Base-by-base conservation (phyloP, 768 basidiomycete species). In the Tulasnella sp. region DNA sequence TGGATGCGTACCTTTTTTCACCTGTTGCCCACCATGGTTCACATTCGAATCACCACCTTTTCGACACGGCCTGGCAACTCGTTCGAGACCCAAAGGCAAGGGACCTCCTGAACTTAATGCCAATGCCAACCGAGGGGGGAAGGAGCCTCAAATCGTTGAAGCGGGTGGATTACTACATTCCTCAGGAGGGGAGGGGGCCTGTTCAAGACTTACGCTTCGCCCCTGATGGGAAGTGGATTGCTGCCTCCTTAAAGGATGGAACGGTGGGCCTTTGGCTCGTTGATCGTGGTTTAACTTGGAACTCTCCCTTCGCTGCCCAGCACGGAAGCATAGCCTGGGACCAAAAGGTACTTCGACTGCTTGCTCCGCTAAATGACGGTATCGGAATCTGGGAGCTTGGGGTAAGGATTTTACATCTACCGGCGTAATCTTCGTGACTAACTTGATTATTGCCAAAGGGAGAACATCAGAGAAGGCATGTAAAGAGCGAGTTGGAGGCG, bases 171-270 rank as follows among this genome's bases (percentile, higher is more conserved):
- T 90, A 90, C 0, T 89, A 93, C 91, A 81, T 84, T 93, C 28
- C 88, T 89, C 14, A 90, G 90, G 72, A 46, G 46, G 93, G 93
- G 84, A 86, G 88, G 76, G 93, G 91, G 6, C 89, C 93, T 42
- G 93, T 94, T 22, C 85, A 91, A 79, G 91, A 93, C 85, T 84
- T 94, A 83, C 91, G 93, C 84, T 94, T 94, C 86, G 93, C 92
- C 0, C 93, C 93, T 1, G 90, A 93, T 84, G 93, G 93, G 34
- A 91, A 89, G 84, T 93, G 89, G 83, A 84, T 94, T 83, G 93
- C 93, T 5, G 93, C 93, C 7, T 92, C 92, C 34, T 92, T 91
- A 90, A 91, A 82, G 73, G 40, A 86, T 54, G 22, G 60, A 22
- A n/a, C 80, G 22, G 73, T 40, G 44, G 78, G 80, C 46, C 11